Percentiles rank a stretch among this genome's conserved stretches.
phyloP scores from a whole-genome alignment of 2,329 filamentous ascomycete species.

The Allantophomopsis lycopodina region DNA sequence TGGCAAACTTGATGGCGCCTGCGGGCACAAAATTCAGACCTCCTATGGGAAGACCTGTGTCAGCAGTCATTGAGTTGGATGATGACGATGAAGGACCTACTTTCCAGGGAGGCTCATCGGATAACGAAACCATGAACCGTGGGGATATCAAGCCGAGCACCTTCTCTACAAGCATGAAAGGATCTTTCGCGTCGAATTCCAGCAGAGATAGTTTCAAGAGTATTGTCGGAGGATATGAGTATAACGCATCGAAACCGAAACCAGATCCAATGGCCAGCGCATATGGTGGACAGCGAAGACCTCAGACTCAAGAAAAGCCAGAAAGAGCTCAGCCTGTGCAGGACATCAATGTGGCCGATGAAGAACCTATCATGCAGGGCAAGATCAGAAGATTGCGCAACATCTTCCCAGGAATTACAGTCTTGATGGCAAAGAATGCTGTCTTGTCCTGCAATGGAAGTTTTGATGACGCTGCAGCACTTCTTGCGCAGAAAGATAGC shows the following conservation, averaged over 20 bases:
- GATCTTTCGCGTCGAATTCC: background rate
- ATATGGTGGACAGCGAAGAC: too few species aligned
- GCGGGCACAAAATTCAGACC: conserved; percentile 58
- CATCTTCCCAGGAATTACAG: conserved; percentile 29
- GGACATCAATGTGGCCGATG: conserved; percentile 29
- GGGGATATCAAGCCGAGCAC: conserved; percentile 47
- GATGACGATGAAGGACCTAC: conserved; percentile 41
- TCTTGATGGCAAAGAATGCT: conserved; percentile 32
- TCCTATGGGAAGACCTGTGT: conserved; percentile 23
- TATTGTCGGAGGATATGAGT: background rate
- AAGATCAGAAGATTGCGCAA: conserved; percentile 37
- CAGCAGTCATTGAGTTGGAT: conserved; percentile 34
- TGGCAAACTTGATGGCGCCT: conserved; percentile 58
- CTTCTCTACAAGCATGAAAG: conserved; percentile 26
- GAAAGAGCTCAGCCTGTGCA: conserved; percentile 30
- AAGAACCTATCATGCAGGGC: conserved; percentile 29
- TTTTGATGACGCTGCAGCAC: conserved; percentile 36
- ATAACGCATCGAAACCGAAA: too few species aligned
- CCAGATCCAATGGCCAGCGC: too few species aligned
- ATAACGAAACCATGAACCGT: conserved; percentile 34
- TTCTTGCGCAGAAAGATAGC: conserved; percentile 21
- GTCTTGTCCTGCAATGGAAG: conserved; percentile 34
- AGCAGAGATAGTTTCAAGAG: background rate
- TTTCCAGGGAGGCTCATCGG: conserved; percentile 49
- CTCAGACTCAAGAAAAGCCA: conserved; percentile 19